Evolutionary conservation across 179 eudicot species (phyloP).

Genomic region (Amaranthus tricolor): DNA sequence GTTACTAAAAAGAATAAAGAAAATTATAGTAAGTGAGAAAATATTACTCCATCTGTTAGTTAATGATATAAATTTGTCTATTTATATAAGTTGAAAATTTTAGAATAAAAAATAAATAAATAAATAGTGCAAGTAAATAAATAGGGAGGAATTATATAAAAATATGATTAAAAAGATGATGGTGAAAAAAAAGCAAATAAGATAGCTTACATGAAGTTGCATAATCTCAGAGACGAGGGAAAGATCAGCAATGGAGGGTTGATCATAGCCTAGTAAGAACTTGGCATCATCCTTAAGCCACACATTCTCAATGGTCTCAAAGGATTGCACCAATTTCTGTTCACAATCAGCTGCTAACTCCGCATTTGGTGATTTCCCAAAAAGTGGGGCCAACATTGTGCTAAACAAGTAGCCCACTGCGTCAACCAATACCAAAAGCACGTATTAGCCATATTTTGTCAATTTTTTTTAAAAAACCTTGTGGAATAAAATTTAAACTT

Average conservation of each 20-base stretch:
- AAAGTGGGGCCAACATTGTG: conserved; percentile 44
- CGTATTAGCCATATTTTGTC: too few species aligned
- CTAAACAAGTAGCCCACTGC: conserved; percentile 56
- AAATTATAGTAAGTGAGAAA: too few species aligned
- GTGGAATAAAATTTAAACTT: too few species aligned
- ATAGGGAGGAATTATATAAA: background rate
- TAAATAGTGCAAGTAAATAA: too few species aligned
- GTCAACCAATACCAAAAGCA: too few species aligned
- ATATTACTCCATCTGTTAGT: too few species aligned
- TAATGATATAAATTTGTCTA: too few species aligned
- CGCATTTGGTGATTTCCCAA: conserved; percentile 45
- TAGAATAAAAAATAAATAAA: too few species aligned
- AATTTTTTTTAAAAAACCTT: too few species aligned
- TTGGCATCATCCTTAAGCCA: conserved; percentile 68
- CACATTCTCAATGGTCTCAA: conserved; percentile 51
- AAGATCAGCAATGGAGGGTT: conserved; percentile 86
- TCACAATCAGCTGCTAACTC: conserved; percentile 59
- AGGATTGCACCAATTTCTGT: conserved; percentile 43
- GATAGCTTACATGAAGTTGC: conserved; percentile 68
- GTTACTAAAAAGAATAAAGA: too few species aligned
- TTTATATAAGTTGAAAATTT: too few species aligned
- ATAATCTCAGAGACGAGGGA: conserved; percentile 71
- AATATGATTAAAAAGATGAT: background rate
- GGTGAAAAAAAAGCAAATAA: background rate
- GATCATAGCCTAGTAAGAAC: conserved; percentile 62